These are phyloP conservation scores for Hsuehochloa calcarea DNA, from an alignment of 176 grass and related monocot species.

Conservation along the genomic window DNA sequence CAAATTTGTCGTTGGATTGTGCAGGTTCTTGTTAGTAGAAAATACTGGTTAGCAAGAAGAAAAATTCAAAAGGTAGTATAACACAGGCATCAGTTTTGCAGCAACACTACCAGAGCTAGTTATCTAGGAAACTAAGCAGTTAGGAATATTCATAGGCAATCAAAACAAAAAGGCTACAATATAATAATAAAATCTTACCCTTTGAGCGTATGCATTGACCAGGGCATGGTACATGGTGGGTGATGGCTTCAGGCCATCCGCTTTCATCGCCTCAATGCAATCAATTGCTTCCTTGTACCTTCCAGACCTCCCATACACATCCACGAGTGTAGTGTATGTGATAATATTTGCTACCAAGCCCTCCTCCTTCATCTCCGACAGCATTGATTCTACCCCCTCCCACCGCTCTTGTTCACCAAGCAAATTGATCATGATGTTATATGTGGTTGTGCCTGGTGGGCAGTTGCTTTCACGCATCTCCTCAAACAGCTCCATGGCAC, in stretches of 20 bases:
- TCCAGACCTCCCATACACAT: slow-evolving; percentile 93
- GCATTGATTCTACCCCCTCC: slow-evolving; percentile 65
- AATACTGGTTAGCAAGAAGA: neutral
- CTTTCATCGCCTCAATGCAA: slow-evolving; percentile 87
- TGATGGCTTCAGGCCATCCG: slow-evolving; percentile 65
- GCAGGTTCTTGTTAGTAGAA: neutral
- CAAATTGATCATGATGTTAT: slow-evolving; percentile 91
- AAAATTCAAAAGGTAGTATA: neutral
- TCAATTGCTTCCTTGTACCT: slow-evolving; percentile 83
- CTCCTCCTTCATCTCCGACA: slow-evolving; percentile 67
- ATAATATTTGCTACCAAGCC: slow-evolving; percentile 79
- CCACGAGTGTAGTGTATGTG: slow-evolving; percentile 91
- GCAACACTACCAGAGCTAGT: neutral
- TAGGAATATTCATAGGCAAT: neutral
- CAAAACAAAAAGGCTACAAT: neutral
- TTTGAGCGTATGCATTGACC: slow-evolving; percentile 93
- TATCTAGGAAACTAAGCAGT: neutral
- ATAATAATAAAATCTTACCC: slow-evolving; percentile 44
- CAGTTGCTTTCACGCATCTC: slow-evolving; percentile 75
- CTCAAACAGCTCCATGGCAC: slow-evolving; percentile 75
- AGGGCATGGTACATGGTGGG: slow-evolving; percentile 92
- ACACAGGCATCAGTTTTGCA: neutral
- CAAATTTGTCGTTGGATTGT: neutral
- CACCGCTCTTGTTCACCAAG: slow-evolving; percentile 66
- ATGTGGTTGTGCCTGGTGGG: slow-evolving; percentile 67